These are phyloP conservation scores for Letharia columbiana DNA, from an alignment of 495 filamentous ascomycete genomes.

Conservation along the genomic window DNA sequence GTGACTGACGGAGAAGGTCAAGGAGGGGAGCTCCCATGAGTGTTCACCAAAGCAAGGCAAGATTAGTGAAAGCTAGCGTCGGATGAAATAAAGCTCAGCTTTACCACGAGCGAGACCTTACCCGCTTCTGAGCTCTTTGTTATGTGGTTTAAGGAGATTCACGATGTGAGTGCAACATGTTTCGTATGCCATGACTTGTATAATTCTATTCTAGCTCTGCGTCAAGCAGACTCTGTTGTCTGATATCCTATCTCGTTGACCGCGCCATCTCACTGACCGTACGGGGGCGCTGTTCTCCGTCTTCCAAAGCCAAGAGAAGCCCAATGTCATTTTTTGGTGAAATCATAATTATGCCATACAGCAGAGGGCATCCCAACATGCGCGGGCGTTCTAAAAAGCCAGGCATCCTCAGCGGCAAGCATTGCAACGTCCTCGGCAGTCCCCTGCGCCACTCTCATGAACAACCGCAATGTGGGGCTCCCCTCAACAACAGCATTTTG, in stretches of 20 bases:
- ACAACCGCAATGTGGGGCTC: not conserved
- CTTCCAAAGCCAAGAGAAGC: not conserved
- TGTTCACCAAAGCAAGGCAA: too few species aligned
- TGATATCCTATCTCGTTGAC: not conserved
- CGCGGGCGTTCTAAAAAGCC: not conserved
- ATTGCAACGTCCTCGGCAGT: not conserved
- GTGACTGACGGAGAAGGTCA: too few species aligned
- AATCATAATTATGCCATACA: not conserved
- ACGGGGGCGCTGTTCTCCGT: not conserved
- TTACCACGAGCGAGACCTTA: too few species aligned
- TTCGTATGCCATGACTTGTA: not conserved
- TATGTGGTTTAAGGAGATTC: too few species aligned
- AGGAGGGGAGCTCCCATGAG: too few species aligned
- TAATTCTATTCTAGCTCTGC: not conserved
- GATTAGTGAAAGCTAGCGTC: too few species aligned
- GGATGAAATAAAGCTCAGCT: too few species aligned
- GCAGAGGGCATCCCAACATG: not conserved
- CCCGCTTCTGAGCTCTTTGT: too few species aligned
- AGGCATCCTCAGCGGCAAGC: not conserved
- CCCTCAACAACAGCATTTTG: not conserved
- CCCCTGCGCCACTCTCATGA: not conserved
- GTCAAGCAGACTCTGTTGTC: not conserved
- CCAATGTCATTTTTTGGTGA: not conserved
- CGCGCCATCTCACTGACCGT: not conserved
- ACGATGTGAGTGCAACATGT: too few species aligned